Percentiles rank a stretch among this genome's conserved stretches.
phyloP scores from a whole-genome alignment of 306 rosid species.

The Delonix regia region DNA sequence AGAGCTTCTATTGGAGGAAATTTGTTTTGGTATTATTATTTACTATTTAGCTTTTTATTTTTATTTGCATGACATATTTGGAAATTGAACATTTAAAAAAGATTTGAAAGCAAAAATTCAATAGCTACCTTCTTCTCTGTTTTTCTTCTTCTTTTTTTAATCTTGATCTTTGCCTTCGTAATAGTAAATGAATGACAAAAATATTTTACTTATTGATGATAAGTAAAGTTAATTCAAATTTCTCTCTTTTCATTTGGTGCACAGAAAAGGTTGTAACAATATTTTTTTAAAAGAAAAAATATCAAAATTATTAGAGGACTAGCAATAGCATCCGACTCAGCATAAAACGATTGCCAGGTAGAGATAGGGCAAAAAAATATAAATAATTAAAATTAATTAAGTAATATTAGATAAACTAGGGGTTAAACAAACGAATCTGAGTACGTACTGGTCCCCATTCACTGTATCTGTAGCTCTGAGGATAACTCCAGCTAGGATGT shows the following conservation, averaged over 20 bases:
- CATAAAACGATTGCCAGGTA: too few species aligned
- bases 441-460: constrained; percentile 6
- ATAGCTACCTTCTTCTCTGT: neutral
- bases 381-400: neutral
- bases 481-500: constrained; percentile 29
- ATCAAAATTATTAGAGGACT: neutral
- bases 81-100: constrained; percentile 23
- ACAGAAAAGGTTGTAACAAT: neutral
- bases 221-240: neutral
- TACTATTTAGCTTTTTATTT: constrained; percentile 22
- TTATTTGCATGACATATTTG: constrained; percentile 36
- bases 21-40: constrained; percentile 44
- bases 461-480: constrained; percentile 28
- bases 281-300: too few species aligned
- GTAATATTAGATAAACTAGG: neutral
- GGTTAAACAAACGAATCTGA: constrained; percentile 34
- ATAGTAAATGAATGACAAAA: neutral
- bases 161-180: neutral
- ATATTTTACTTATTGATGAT: neutral
- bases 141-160: too few species aligned
- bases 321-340: constrained; percentile 19
- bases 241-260: neutral
- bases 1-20: constrained; percentile 81
- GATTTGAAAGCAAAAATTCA: constrained; percentile 31
- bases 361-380: too few species aligned